These are phyloP conservation scores for Datisca glomerata DNA, from an alignment of 306 rosid species.

Conservation along the genomic window DNA sequence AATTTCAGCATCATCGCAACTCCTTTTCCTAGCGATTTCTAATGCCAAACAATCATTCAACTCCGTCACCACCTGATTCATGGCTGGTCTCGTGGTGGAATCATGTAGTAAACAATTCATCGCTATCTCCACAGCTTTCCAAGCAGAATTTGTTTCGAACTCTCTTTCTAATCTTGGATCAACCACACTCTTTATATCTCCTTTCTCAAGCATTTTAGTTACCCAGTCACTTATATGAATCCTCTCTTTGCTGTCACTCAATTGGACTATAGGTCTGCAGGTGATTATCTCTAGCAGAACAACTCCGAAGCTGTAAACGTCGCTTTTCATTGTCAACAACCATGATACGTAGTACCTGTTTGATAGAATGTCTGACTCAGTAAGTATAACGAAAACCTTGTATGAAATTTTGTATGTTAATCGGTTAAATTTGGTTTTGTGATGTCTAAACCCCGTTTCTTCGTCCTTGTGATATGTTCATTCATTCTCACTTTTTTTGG, in stretches of 20 bases:
- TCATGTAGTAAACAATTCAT: slow-evolving; percentile 3
- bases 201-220: no score
- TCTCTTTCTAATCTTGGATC: slow-evolving; percentile 11
- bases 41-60: slow-evolving; percentile 12
- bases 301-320: slow-evolving; percentile 6
- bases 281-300: slow-evolving; percentile 14
- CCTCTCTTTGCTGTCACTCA: no score
- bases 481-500: no score
- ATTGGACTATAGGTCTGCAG: no score
- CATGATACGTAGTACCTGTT: slow-evolving; percentile 10
- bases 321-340: slow-evolving; percentile 14
- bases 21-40: slow-evolving; percentile 6
- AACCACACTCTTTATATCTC: slow-evolving; percentile 13
- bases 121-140: slow-evolving; percentile 21
- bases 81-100: slow-evolving; percentile 8
- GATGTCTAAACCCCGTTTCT: no score
- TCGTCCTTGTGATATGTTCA: no score
- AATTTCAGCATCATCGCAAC: background rate
- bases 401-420: no score
- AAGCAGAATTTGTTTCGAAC: slow-evolving; percentile 16
- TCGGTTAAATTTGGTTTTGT: no score
- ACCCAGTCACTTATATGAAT: no score
- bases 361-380: no score
- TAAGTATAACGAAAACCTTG: no score
- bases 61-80: slow-evolving; percentile 12